Conservation (phyloP, 345 rosid genomes). For the Murraya koenigii region DNA sequence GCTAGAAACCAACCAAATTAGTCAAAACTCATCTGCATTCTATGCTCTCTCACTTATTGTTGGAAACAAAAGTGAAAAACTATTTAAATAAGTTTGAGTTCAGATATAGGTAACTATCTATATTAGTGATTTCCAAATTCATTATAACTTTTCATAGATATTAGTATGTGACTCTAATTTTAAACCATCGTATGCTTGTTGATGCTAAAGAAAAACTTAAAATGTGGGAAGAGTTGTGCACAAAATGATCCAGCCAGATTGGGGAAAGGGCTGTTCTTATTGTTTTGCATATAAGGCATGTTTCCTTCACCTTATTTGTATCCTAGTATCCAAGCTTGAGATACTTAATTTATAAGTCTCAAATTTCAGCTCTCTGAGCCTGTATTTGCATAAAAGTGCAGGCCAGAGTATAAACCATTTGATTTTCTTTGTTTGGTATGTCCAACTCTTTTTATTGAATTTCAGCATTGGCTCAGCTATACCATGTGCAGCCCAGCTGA, state of each 20-base stretch:
- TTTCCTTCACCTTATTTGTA: background rate
- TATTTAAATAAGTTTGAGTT: background rate
- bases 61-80: too few species aligned
- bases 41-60: background rate
- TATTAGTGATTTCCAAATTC: background rate
- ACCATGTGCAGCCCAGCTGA: background rate
- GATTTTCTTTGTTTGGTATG: background rate
- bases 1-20: background rate
- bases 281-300: background rate
- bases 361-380: background rate
- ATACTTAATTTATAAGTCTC: background rate
- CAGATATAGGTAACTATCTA: background rate
- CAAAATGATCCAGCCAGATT: background rate
- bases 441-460: background rate
- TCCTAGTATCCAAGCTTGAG: background rate
- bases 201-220: background rate
- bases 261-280: background rate
- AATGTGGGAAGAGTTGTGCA: background rate
- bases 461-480: background rate
- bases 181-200: background rate
- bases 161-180: background rate
- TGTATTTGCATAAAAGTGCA: background rate
- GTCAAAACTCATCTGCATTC: constrained; percentile 5
- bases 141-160: background rate
- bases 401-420: background rate